Conservation (phyloP, 2,329 filamentous ascomycete genomes). For the Berkeleyomyces rouxiae region DNA sequence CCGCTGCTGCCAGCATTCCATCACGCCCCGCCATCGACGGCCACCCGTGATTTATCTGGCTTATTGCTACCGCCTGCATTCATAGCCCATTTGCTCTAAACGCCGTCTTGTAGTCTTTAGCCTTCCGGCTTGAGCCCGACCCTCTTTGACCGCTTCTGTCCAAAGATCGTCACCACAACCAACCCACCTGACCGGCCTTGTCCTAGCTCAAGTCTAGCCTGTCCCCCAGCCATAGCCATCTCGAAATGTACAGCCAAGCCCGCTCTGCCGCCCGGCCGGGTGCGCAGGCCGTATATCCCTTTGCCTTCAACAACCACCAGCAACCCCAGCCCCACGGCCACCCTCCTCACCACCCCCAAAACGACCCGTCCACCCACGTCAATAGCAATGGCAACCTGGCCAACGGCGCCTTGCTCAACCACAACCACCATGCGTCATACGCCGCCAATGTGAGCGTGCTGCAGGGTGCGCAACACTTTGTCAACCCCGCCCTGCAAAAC, state of each 20-base stretch:
- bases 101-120: neutral
- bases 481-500: constrained; percentile 31
- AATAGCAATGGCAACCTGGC: constrained; percentile 29
- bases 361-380: constrained; percentile 37
- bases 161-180: no score
- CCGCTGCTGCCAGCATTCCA: no score
- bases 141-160: neutral
- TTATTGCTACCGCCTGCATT: neutral
- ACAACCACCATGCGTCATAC: constrained; percentile 11
- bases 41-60: neutral
- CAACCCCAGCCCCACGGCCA: constrained; percentile 39
- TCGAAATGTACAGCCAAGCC: constrained; percentile 4
- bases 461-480: constrained; percentile 8
- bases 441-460: constrained; percentile 8
- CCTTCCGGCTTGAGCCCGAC: neutral
- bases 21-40: neutral
- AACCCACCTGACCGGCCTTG: no score
- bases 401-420: constrained; percentile 29
- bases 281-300: constrained; percentile 22
- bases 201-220: no score
- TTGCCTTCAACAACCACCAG: constrained; percentile 57
- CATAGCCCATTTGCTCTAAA: neutral
- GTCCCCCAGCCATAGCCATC: no score
- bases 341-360: constrained; percentile 45
- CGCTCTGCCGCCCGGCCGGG: constrained; percentile 10